Evolutionary conservation across 805 yeast species (phyloP).

Genomic region (Cyberlindnera amylophila): DNA sequence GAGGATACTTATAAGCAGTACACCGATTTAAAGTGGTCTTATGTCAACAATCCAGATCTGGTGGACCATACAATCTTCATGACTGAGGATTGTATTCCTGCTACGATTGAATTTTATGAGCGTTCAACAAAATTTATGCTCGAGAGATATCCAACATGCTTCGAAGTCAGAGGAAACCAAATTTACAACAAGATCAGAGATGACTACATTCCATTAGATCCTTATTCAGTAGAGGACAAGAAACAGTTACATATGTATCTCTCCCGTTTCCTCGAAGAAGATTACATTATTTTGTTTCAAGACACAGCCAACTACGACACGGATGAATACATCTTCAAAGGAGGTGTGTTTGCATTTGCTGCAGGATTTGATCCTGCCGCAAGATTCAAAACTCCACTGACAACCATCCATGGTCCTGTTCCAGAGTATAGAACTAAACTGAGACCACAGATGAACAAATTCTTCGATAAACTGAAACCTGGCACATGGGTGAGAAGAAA

Average conservation of each 20-base stretch:
- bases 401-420: constrained; percentile 65
- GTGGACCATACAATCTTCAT: constrained; percentile 33
- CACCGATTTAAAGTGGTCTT: constrained; percentile 37
- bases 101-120: constrained; percentile 25
- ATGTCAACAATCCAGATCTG: constrained; percentile 31
- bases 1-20: constrained; percentile 55
- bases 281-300: constrained; percentile 49
- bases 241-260: constrained; percentile 18
- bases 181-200: constrained; percentile 26
- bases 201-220: constrained; percentile 25
- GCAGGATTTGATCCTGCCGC: constrained; percentile 67
- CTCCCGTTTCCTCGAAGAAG: constrained; percentile 24
- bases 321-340: constrained; percentile 57
- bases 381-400: constrained; percentile 50
- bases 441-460: constrained; percentile 61
- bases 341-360: constrained; percentile 60
- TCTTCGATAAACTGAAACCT: constrained; percentile 52
- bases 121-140: constrained; percentile 23
- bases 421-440: constrained; percentile 60
- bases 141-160: constrained; percentile 25
- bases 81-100: constrained; percentile 26
- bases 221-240: constrained; percentile 21
- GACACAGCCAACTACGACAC: constrained; percentile 35
- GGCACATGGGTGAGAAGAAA: constrained; percentile 56
- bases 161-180: constrained; percentile 20